Conservation (phyloP, 1,284 basidiomycete species). For the Anthracocystis panici-leucophaei region DNA sequence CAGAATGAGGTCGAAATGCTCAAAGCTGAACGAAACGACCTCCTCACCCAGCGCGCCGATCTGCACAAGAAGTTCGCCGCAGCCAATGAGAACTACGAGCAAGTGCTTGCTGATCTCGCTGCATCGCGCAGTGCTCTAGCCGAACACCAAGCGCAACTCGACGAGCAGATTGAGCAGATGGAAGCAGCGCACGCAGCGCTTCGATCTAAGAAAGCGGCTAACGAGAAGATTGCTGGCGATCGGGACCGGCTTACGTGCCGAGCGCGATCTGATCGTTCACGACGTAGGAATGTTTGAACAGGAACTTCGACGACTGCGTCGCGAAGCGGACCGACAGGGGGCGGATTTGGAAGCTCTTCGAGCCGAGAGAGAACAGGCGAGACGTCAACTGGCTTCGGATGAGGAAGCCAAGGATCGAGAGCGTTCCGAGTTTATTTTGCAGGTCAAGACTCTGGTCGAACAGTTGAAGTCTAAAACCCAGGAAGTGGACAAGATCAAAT, state of each 20-base stretch:
- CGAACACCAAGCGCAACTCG: slow-evolving; percentile 55
- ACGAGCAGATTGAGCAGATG: slow-evolving; percentile 58
- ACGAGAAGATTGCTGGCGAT: slow-evolving; percentile 45
- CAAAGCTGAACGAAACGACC: slow-evolving; percentile 42
- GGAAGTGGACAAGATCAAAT: slow-evolving; percentile 40
- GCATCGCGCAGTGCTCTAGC: slow-evolving; percentile 34
- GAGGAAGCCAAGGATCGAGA: slow-evolving; percentile 31
- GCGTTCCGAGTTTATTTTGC: slow-evolving; percentile 27
- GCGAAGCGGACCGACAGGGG: slow-evolving; percentile 51
- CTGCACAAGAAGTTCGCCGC: slow-evolving; percentile 45
- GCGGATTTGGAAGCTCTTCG: slow-evolving; percentile 51
- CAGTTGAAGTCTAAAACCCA: slow-evolving; percentile 42
- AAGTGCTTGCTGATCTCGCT: slow-evolving; percentile 42
- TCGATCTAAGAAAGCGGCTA: slow-evolving; percentile 33
- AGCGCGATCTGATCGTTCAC: slow-evolving; percentile 49
- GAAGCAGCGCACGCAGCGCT: slow-evolving; percentile 49
- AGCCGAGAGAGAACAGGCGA: slow-evolving; percentile 32
- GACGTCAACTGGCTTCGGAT: slow-evolving; percentile 18
- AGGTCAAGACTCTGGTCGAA: slow-evolving; percentile 29
- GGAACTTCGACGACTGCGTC: slow-evolving; percentile 42
- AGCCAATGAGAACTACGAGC: slow-evolving; percentile 46
- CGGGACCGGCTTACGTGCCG: slow-evolving; percentile 48
- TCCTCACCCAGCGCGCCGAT: slow-evolving; percentile 40
- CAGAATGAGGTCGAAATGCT: slow-evolving; percentile 45
- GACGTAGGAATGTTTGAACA: slow-evolving; percentile 56